Base-by-base conservation (phyloP, 2,329 filamentous ascomycete genomes). In the Talaromyces sp. region DNA sequence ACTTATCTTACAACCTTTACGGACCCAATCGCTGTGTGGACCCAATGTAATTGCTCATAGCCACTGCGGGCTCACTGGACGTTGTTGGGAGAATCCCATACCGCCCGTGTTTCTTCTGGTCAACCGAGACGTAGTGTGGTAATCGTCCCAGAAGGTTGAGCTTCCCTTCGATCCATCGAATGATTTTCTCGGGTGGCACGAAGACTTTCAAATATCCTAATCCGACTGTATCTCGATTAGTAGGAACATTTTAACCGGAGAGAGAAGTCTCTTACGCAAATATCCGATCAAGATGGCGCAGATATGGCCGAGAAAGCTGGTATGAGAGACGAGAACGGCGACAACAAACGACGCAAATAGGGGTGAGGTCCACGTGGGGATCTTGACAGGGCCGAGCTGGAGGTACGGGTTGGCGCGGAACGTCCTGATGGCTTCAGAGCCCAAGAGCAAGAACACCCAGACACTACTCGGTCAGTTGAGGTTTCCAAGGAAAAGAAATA, bases 81-180 rank as follows among this genome's bases (percentile, higher is more conserved):
- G 74, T 80, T 1, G 86, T 82, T 2, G 93, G 93, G 60, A 98
- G 79, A 14, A 97, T 89, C 1, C 93, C 93, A 69, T 96, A 97
- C 58, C 93, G 84, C 8, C 93, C 93, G 70, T 93, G 96, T 6
- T 91, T 96, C 82, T 96, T 97, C 76, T 96, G 93, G 70, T 98
- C 93, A 17, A 97, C 88, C 60, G 90, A 96, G 54, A 98, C 89
- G 70, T 96, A 98, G 76, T 96, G 91, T 51, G 93, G 93, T 27
- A 98, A 77, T 62, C 91, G 83, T 21, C 87, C 90, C 24, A 96
- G 81, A 10, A 98, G 81, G 70, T 96, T 95, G 62, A 98, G 78
- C 72, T 93, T 96, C 19, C 85, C 86, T 77, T 99, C 95, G 59
- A 97, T 83, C 87, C 89, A 98, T 65, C 92, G 84, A 59, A 98